Evolutionary conservation across 1,284 basidiomycete genomes (phyloP), one percentile per base, ranked within the genome.

Genomic region (Coniophora puteana): DNA sequence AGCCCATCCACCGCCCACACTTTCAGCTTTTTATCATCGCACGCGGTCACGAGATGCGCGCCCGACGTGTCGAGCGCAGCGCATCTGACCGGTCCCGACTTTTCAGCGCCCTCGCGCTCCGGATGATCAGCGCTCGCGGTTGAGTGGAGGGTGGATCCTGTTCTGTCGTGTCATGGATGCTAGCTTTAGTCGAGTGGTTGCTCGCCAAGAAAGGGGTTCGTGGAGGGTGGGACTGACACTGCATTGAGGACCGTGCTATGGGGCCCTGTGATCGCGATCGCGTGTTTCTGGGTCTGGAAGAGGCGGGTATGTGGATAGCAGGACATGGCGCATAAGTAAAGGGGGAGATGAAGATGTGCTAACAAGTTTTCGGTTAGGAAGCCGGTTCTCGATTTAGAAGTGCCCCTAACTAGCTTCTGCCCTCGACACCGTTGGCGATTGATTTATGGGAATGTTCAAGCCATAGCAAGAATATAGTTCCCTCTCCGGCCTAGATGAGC

Each of bases 21-120:
- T 47, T 77, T 82, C 50, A 96, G 63, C 38, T 63, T 63, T 62
- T 96, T 96, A 63, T 93, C 88, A 41, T 93, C 89, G 10, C 78
- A 83, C 0, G 74, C 67, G 2, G 82, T 86, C 5, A 78, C 76
- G 8, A 90, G 62, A 54, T 82, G 71, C 24, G 53, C 63, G 40
- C 63, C 68, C 1, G 64, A 63, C 1, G 53, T 38, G 50, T 77
- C 74, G 8, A 85, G 61, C 1, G 78, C 78, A 12, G 77, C 68
- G 49, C 78, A 80, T 39, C 80, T 71, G 36, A 93, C 68, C 3
- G 81, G 73, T 0, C 80, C 80, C 3, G 74, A 68, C 46, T 73
- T 72, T 6, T 66, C 27, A 2, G 74, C 31, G 2, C 49, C 54
- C 3, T 62, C 60, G 34, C 64, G 61, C 20, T 65, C 58, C 8